These are phyloP conservation scores for Litchi chinensis DNA, from an alignment of 345 rosid genomes.

Conservation along the genomic window DNA sequence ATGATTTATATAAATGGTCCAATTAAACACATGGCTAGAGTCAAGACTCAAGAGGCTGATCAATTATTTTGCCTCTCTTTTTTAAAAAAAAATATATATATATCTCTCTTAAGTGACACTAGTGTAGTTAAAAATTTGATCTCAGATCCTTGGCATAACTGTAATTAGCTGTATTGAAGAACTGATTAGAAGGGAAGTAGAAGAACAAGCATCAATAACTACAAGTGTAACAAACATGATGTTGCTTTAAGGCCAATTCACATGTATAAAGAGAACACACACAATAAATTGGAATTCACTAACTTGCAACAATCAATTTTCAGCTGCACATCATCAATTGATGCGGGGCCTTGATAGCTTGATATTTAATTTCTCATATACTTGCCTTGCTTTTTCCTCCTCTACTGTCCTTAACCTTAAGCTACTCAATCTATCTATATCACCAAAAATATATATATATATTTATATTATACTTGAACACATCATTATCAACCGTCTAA, in stretches of 20 bases:
- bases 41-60: too few species aligned
- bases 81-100: too few species aligned
- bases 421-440: slow-evolving; percentile 49
- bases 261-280: neutral
- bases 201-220: neutral
- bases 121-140: neutral
- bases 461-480: neutral
- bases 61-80: neutral
- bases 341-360: neutral
- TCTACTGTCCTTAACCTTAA: slow-evolving; percentile 53
- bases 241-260: slow-evolving; percentile 17
- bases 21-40: too few species aligned
- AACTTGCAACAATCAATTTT: neutral
- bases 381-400: slow-evolving; percentile 55
- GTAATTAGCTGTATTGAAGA: neutral
- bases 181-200: neutral
- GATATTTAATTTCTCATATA: neutral
- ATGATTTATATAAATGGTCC: too few species aligned
- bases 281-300: neutral
- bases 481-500: slow-evolving; percentile 27
- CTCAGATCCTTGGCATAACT: neutral
- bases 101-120: neutral
- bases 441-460: neutral
- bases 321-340: neutral
- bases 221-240: neutral